Evolutionary conservation across 2,329 filamentous ascomycete species (phyloP), one percentile per base, ranked within the genome.

Genomic region (Botrytis fragariae): DNA sequence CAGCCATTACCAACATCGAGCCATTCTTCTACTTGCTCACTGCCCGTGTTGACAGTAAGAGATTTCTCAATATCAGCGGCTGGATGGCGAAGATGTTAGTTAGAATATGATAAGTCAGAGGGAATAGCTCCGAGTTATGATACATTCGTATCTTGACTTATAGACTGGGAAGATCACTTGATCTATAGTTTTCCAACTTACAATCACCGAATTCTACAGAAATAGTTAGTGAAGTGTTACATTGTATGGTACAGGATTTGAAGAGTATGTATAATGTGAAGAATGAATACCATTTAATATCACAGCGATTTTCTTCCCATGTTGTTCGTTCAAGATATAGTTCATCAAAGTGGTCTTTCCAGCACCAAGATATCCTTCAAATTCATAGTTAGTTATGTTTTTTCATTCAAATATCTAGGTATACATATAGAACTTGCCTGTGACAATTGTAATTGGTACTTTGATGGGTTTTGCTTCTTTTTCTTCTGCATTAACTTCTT

Each of bases 231-330:
- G 25, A 76, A 72, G 42, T 69, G 20, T 48, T 22, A 29, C 62
- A 5, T 60, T 29, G 22, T 39, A 42, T 29, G 32, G 35, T 25
- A 25, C 35, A 70, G 25, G 35, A 39, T 22, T 8, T 48, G 59
- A 18, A 35, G 39, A 37, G n/a, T 39, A 48, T 42, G 74, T 86
- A 82, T 51, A 1, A 29, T 29, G 12, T 54, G n/a, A 80, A 79
- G 84, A 74, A 44, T 37, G 59, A 79, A 62, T 75, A 85, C 93
- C 94, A 82, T 99, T 99, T 85, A 99, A 89, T 73, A 99, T 98
- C 22, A 99, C 96, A 18, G 96, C 96, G 82, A 99, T 96, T 80
- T 94, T 97, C 86, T 98, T 98, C 82, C 95, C 95, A 86, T 99
- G 96, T 75, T 95, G 91, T 73, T 95, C 94, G 42, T 92, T 97